phyloP scores from a whole-genome alignment of 2,329 filamentous ascomycete species.

The Waltergamsia citrina region DNA sequence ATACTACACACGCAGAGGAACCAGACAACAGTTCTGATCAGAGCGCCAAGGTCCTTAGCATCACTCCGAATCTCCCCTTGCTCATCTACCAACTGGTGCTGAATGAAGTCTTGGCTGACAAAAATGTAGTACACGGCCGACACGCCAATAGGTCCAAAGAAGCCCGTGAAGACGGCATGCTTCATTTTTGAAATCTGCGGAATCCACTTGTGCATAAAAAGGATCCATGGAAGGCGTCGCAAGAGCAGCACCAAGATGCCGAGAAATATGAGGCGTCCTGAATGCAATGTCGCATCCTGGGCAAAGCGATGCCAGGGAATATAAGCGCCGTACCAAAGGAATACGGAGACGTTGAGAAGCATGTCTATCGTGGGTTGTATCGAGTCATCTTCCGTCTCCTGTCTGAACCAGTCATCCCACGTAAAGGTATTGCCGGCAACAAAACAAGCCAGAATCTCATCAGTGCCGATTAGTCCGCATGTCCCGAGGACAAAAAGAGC shows the following conservation, averaged over 20 bases:
- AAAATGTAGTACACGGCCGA: conserved; percentile 88
- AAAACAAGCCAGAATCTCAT: conserved; percentile 87
- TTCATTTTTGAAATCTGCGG: conserved; percentile 66
- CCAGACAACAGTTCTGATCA: conserved; percentile 69
- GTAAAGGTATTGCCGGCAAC: conserved; percentile 87
- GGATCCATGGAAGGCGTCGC: conserved; percentile 67
- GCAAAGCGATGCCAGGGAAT: conserved; percentile 71
- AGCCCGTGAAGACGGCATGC: conserved; percentile 80
- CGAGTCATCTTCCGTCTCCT: conserved; percentile 81
- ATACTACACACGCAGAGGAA: conserved; percentile 78
- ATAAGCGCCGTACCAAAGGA: conserved; percentile 84
- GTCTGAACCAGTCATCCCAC: conserved; percentile 89
- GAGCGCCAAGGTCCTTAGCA: conserved; percentile 54
- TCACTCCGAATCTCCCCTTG: conserved; percentile 55
- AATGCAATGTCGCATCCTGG: conserved; percentile 57
- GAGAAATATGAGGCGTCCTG: conserved; percentile 63
- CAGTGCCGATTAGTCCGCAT: conserved; percentile 76
- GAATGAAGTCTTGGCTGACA: conserved; percentile 66
- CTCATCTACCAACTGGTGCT: conserved; percentile 35
- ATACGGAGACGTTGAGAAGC: conserved; percentile 81
- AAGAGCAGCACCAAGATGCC: conserved; percentile 70
- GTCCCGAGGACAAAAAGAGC: conserved; percentile 83
- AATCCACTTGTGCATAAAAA: conserved; percentile 64
- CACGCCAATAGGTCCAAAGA: conserved; percentile 89
- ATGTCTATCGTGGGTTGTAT: conserved; percentile 94